Conservation (phyloP, 2,329 filamentous ascomycete genomes). For the Phaeophleospora eucalypticola region DNA sequence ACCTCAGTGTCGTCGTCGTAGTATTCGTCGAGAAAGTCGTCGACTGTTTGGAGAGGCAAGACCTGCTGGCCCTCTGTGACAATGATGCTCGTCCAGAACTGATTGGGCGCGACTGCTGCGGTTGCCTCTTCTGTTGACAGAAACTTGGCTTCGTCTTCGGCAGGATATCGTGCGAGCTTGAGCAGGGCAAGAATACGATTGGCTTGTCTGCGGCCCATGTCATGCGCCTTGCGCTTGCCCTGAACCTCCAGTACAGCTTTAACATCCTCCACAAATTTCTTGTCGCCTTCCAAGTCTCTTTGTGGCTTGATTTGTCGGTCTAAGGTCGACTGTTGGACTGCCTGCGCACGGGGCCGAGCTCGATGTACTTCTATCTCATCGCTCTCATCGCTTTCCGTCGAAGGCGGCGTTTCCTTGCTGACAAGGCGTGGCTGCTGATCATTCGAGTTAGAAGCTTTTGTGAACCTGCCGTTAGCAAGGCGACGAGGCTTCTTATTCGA, state of each 20-base stretch:
- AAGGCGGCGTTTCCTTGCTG: too few species aligned
- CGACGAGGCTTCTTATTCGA: too few species aligned
- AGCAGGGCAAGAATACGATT: conserved; percentile 25
- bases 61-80: conserved; percentile 27
- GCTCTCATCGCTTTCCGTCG: too few species aligned
- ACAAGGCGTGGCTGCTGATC: too few species aligned
- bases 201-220: conserved; percentile 23
- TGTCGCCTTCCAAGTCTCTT: background rate
- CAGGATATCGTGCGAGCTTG: conserved; percentile 20
- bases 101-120: conserved; percentile 18
- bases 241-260: background rate
- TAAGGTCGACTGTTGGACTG: too few species aligned
- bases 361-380: too few species aligned
- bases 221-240: conserved; percentile 3
- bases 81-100: conserved; percentile 26
- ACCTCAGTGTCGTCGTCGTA: conserved; percentile 30
- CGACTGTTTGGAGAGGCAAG: conserved; percentile 23
- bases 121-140: conserved; percentile 22
- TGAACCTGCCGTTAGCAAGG: too few species aligned
- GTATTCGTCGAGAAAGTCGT: conserved; percentile 27
- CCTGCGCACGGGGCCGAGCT: too few species aligned
- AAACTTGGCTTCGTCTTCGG: conserved; percentile 23
- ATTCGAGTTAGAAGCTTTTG: too few species aligned
- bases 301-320: too few species aligned
- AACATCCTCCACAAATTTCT: background rate